These are phyloP conservation scores for Fusarium redolens DNA, from an alignment of 2,329 filamentous ascomycete genomes.

Conservation along the genomic window DNA sequence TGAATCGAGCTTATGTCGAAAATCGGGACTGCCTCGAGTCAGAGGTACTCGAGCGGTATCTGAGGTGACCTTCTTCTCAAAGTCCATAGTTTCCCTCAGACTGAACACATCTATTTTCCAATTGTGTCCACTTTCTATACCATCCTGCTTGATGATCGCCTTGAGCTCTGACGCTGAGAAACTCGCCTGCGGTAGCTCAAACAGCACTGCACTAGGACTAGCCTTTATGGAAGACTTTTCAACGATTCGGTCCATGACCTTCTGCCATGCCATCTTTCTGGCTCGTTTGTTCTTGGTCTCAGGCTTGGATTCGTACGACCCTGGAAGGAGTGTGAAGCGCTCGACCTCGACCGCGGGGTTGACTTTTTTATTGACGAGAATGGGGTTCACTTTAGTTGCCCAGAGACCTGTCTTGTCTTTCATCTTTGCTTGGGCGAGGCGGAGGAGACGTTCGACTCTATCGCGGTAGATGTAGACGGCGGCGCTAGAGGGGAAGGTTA, in stretches of 20 bases:
- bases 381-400: constrained; percentile 43
- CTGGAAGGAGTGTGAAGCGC: constrained; percentile 47
- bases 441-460: constrained; percentile 50
- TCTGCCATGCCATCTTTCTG: constrained; percentile 42
- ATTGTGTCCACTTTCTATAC: constrained; percentile 5
- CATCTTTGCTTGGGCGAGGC: constrained; percentile 46
- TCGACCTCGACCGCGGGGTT: constrained; percentile 42
- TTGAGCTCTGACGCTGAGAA: constrained; percentile 44
- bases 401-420: constrained; percentile 44
- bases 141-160: constrained; percentile 24
- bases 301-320: constrained; percentile 31
- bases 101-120: constrained; percentile 33
- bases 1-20: constrained; percentile 31
- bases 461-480: constrained; percentile 70
- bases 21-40: constrained; percentile 19
- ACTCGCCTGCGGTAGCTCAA: constrained; percentile 45
- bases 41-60: constrained; percentile 14
- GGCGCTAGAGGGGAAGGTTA: constrained; percentile 72
- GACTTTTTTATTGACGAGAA: constrained; percentile 35
- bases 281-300: constrained; percentile 35
- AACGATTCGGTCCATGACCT: constrained; percentile 40
- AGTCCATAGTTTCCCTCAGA: constrained; percentile 7
- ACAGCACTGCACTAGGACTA: constrained; percentile 47
- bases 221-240: constrained; percentile 35
- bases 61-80: not conserved